Evolutionary conservation across 1,139 yeast species (phyloP), one percentile per base, ranked within the genome.

Genomic region (Sugiyamaella grinbergsii): DNA sequence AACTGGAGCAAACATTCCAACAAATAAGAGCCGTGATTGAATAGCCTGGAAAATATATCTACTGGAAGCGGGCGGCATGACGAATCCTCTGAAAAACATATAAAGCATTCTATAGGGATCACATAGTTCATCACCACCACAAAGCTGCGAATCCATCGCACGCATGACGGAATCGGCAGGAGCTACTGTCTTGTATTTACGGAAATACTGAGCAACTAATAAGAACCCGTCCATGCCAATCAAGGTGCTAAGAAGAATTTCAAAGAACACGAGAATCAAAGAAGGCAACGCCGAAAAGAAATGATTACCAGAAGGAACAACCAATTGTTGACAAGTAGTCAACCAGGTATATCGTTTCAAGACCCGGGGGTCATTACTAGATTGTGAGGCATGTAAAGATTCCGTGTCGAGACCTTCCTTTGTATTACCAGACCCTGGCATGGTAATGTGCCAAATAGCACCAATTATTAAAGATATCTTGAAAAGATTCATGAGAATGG

Each of bases 91-190:
- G 40, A 64, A 54, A 43, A 70, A 59, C 24, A 68, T 61, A 40
- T 58, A 55, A 18, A 65, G 43, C 22, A 70, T 55, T 19, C 69
- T 55, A n/a, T 51, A 47, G 18, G 55, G 51, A 32, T 60, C 56
- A 52, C 61, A 53, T 11, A 57, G 55, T n/a, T 52, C 48, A 46
- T 69, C 72, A 11, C 73, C 73, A 20, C 73, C 73, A 44, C 68
- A 60, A 5, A 70, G 65, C 56, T 70, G 73, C n/a, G 71, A 64
- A 50, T 70, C 72, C 41, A 66, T 62, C 4, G 73, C 72, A 13
- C 67, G 58, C 8, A 59, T 44, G 7, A 62, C 40, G 16, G 56
- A 48, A 40, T 50, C 49, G n/a, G 52, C 43, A 13, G 54, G 36
- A 7, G 49, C 46, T 7, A 26, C 48, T 6, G 32, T 18, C 10